These are phyloP conservation scores for Penicillium malachiteum DNA, from an alignment of 495 filamentous ascomycete genomes.

Conservation along the genomic window DNA sequence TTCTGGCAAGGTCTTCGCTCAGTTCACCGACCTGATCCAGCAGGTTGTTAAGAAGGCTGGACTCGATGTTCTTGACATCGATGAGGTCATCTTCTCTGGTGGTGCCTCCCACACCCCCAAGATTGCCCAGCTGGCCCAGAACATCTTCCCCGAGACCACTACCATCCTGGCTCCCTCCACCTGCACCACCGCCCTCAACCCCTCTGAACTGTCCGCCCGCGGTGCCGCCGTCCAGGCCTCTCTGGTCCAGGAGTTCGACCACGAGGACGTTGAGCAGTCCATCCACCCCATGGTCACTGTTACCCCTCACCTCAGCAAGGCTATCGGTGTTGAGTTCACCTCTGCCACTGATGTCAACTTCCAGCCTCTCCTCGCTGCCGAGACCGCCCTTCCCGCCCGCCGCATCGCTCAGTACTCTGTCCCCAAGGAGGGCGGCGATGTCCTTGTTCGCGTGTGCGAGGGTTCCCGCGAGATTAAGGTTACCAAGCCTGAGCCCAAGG, in stretches of 20 bases:
- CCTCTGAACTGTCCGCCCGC: conserved; percentile 81
- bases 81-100: conserved; percentile 92
- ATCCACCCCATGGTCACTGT: conserved; percentile 94
- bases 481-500: conserved; percentile 75
- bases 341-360: conserved; percentile 66
- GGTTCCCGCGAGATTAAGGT: conserved; percentile 86
- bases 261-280: conserved; percentile 90
- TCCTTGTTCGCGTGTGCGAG: conserved; percentile 83
- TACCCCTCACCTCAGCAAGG: conserved; percentile 81
- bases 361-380: conserved; percentile 71
- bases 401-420: conserved; percentile 72
- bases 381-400: conserved; percentile 88
- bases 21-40: conserved; percentile 82
- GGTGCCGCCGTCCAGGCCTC: conserved; percentile 95
- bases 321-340: conserved; percentile 80
- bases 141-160: conserved; percentile 79
- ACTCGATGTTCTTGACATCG: conserved; percentile 87
- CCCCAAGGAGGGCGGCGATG: conserved; percentile 77
- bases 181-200: conserved; percentile 76
- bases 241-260: conserved; percentile 86
- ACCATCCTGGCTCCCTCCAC: conserved; percentile 81
- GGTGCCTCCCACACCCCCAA: conserved; percentile 92
- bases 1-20: conserved; percentile 74
- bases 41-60: conserved; percentile 87
- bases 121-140: conserved; percentile 71